Evolutionary conservation across 257 asterid genomes (phyloP), one percentile per base, ranked within the genome.

Genomic region (Leptodermis oblonga): DNA sequence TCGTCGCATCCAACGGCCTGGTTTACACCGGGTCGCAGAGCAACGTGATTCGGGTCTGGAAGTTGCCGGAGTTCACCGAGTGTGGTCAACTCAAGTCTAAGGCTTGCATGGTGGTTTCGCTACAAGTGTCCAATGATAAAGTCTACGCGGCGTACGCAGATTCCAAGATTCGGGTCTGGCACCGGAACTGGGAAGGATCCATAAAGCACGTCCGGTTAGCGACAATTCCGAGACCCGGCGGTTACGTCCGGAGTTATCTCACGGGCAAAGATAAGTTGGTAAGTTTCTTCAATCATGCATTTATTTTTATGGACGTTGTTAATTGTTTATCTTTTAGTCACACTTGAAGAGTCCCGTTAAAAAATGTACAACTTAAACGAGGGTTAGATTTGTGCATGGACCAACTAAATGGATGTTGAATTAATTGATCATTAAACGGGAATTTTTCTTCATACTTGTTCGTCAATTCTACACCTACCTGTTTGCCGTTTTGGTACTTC

Each of bases 61-160:
- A 85, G 87, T 79, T 88, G 81, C 97, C 98, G 2, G 98, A 93
- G 81, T 87, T 90, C 76, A 77, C 94, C 0, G 98, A 90, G 51
- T 87, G 92, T 68, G 98, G 88, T 33, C 95, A 86, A 81, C 97
- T 93, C 22, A 90, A 90, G 85, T 84, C 97, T 4, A 88, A 80
- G 60, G 80, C 96, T 22, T 20, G 76, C 73, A 79, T 85, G 82
- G 95, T 83, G 49, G 86, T 93, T 11, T 87, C 95, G 0, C 36
- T 93, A 25, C 78, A 84, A 22, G 92, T 90, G 30, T 81, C 89
- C 0, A 87, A 83, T 46, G 97, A 93, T 28, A 82, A 85, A 83
- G 93, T 93, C 36, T 93, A 86, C 42, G 97, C 97, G 0, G 96
- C 96, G 5, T 90, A 84, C 39, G 86, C 88, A 4, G 98, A 93